phyloP scores from a whole-genome alignment of 2,329 filamentous ascomycete genomes.

The Pseudocercospora crystallina region DNA sequence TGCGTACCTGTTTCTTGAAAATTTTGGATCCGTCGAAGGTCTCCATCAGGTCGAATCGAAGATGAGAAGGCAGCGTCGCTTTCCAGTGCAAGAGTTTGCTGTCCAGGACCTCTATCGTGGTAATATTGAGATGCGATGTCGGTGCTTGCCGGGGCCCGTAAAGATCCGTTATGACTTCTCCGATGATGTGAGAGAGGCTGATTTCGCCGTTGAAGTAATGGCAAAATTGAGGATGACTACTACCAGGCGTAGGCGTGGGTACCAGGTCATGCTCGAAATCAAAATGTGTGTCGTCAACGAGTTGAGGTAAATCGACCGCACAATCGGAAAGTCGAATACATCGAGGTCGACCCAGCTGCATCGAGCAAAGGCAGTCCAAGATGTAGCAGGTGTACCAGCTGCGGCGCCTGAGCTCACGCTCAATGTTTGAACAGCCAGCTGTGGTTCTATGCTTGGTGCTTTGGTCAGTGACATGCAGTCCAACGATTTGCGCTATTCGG shows the following conservation, averaged over 20 bases:
- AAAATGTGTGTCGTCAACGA: constrained; percentile 9
- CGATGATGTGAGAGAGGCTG: constrained; percentile 6
- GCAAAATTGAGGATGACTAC: neutral
- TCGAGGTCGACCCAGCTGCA: constrained; percentile 7
- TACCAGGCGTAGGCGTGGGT: neutral
- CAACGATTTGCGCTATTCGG: constrained; percentile 8
- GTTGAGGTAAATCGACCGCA: constrained; percentile 3
- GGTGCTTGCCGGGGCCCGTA: constrained; percentile 9
- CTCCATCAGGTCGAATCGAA: constrained; percentile 15
- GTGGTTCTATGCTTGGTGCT: neutral
- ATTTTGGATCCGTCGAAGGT: neutral
- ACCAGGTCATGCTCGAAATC: constrained; percentile 7
- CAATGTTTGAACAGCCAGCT: neutral
- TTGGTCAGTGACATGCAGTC: constrained; percentile 7
- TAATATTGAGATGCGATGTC: neutral
- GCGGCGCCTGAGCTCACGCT: constrained; percentile 7
- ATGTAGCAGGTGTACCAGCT: constrained; percentile 9
- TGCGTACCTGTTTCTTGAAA: constrained; percentile 1
- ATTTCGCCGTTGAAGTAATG: constrained; percentile 3
- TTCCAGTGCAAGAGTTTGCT: constrained; percentile 12
- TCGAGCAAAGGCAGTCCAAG: constrained; percentile 4
- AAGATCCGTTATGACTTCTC: constrained; percentile 10
- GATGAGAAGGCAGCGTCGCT: constrained; percentile 7
- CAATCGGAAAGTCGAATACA: constrained; percentile 2
- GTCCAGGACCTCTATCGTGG: constrained; percentile 10